Percentiles rank a stretch among this genome's conserved stretches.
Evolutionary conservation across 495 filamentous ascomycete genomes (phyloP).

Genomic region (Poronia punctata): DNA sequence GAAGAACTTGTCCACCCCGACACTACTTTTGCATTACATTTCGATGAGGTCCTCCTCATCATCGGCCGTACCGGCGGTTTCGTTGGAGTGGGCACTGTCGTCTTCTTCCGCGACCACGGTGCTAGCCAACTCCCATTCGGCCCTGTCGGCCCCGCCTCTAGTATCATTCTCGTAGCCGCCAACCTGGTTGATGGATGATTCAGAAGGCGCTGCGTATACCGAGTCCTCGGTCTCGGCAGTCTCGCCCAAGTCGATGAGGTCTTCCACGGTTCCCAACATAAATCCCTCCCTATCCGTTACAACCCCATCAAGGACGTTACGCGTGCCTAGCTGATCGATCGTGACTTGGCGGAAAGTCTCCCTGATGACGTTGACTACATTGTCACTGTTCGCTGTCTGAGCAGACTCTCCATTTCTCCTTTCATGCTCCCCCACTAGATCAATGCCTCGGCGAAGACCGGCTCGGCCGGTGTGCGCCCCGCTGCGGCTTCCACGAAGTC

Average conservation of each 20-base stretch:
- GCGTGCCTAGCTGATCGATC: slow-evolving; percentile 10
- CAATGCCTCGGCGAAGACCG: too few species aligned
- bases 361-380: slow-evolving; percentile 6
- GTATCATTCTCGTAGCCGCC: too few species aligned
- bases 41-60: slow-evolving; percentile 6
- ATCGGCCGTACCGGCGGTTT: background rate
- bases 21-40: background rate
- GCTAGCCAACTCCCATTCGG: slow-evolving; percentile 6
- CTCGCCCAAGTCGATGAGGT: slow-evolving; percentile 9
- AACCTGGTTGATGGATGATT: background rate
- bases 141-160: background rate
- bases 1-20: background rate
- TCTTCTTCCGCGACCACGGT: background rate
- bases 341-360: slow-evolving; percentile 19
- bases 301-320: slow-evolving; percentile 7
- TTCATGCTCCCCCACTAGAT: too few species aligned
- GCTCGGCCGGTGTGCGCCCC: background rate
- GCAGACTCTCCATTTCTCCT: too few species aligned
- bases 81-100: background rate
- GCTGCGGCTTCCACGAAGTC: background rate
- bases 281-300: background rate
- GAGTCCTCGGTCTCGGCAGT: background rate
- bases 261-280: background rate
- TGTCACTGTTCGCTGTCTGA: too few species aligned
- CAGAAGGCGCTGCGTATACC: background rate